phyloP scores from a whole-genome alignment of 1,284 basidiomycete genomes.

The Heliocybe sulcata region DNA sequence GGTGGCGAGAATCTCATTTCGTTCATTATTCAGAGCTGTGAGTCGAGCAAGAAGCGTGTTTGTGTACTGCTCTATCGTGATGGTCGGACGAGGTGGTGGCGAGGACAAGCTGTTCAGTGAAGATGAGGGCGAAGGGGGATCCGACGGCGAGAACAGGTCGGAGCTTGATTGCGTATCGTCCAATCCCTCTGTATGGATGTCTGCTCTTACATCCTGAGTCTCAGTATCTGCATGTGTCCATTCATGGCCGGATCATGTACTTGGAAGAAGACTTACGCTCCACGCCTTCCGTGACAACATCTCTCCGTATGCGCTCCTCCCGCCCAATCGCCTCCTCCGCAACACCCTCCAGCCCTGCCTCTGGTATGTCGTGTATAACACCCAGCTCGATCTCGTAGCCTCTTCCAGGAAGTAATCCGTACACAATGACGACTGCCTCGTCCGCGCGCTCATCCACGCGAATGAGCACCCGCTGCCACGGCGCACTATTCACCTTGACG shows the following conservation, averaged over 20 bases:
- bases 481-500: conserved; percentile 68
- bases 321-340: background rate
- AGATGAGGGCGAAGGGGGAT: conserved; percentile 5
- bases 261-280: background rate
- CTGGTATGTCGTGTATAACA: background rate
- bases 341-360: background rate
- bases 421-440: conserved; percentile 76
- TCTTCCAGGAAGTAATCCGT: conserved; percentile 71
- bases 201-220: background rate
- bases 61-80: conserved; percentile 52
- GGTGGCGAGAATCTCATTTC: conserved; percentile 47
- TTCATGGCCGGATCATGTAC: no score
- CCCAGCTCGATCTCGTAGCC: conserved; percentile 72
- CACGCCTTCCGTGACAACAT: background rate
- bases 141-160: conserved; percentile 4
- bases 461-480: conserved; percentile 71
- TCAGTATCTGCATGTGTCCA: background rate
- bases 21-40: conserved; percentile 46
- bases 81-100: conserved; percentile 14
- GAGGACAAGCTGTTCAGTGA: conserved; percentile 12
- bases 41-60: conserved; percentile 55
- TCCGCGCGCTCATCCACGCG: conserved; percentile 69
- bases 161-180: conserved; percentile 13
- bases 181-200: background rate
- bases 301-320: background rate